These are phyloP conservation scores for Lepiota brunneoincarnata DNA, from an alignment of 768 basidiomycete genomes.

Conservation along the genomic window DNA sequence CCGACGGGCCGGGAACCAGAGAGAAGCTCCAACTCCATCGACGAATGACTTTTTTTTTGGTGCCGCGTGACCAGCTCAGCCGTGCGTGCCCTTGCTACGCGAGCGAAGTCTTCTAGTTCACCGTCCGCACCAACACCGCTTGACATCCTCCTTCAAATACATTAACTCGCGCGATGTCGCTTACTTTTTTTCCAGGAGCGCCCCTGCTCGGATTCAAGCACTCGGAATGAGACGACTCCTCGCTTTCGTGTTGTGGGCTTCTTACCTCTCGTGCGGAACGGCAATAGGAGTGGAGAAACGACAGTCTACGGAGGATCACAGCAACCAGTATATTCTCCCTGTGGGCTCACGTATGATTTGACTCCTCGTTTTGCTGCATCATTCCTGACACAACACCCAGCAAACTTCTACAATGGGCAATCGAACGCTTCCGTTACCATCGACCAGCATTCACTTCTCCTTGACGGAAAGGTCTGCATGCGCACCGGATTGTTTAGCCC, in stretches of 20 bases:
- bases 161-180: background rate
- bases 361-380: background rate
- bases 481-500: too few species aligned
- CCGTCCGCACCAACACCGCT: conserved; percentile 1
- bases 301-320: conserved; percentile 21
- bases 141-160: background rate
- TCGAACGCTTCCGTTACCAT: conserved; percentile 30
- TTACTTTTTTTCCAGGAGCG: too few species aligned
- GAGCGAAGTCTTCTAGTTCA: background rate
- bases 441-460: conserved; percentile 33
- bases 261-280: background rate
- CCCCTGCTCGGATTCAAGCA: background rate
- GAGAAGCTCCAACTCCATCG: background rate
- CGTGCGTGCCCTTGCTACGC: background rate
- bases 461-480: conserved; percentile 29
- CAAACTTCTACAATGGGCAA: conserved; percentile 22
- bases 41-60: background rate
- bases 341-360: conserved; percentile 18
- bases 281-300: conserved; percentile 4
- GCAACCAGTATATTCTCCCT: conserved; percentile 20
- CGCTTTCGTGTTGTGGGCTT: background rate
- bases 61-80: conserved; percentile 3
- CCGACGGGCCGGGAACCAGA: background rate
- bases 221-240: background rate
- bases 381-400: conserved; percentile 5